phyloP scores from a whole-genome alignment of 768 basidiomycete species.

The Suillus lakei region DNA sequence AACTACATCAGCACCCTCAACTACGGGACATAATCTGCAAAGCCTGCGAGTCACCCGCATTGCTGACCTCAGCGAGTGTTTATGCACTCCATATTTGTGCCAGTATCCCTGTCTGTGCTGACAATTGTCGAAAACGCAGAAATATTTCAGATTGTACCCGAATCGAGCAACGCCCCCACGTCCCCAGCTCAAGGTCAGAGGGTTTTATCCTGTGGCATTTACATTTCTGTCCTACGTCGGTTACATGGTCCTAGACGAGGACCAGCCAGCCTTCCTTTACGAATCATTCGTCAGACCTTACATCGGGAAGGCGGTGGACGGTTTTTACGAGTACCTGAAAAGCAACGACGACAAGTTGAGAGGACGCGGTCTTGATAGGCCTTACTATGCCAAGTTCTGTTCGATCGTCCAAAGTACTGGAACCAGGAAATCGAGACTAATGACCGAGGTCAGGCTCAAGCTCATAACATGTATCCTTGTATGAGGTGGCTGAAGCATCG shows the following conservation, averaged over 20 bases:
- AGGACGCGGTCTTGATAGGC: background rate
- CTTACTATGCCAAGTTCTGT: constrained; percentile 16
- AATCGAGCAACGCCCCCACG: background rate
- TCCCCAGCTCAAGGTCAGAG: background rate
- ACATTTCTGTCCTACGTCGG: background rate
- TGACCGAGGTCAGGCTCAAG: constrained; percentile 9
- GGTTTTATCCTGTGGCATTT: background rate
- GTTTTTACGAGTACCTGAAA: constrained; percentile 24
- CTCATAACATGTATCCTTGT: background rate
- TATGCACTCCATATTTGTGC: background rate
- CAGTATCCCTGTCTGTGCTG: background rate
- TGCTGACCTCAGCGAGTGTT: background rate
- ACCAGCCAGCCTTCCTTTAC: background rate
- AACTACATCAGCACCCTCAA: no score
- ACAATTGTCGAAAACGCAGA: background rate
- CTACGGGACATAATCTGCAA: background rate
- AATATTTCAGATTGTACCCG: background rate
- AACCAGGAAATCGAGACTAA: constrained; percentile 23
- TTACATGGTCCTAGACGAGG: background rate
- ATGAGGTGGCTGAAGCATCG: background rate
- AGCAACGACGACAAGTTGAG: constrained; percentile 10
- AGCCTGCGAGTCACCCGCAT: background rate
- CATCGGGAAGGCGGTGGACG: constrained; percentile 11
- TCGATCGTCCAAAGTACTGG: constrained; percentile 25
- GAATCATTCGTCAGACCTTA: constrained; percentile 8